Conservation (phyloP, 768 basidiomycete genomes). For the Kwoniella pini region DNA sequence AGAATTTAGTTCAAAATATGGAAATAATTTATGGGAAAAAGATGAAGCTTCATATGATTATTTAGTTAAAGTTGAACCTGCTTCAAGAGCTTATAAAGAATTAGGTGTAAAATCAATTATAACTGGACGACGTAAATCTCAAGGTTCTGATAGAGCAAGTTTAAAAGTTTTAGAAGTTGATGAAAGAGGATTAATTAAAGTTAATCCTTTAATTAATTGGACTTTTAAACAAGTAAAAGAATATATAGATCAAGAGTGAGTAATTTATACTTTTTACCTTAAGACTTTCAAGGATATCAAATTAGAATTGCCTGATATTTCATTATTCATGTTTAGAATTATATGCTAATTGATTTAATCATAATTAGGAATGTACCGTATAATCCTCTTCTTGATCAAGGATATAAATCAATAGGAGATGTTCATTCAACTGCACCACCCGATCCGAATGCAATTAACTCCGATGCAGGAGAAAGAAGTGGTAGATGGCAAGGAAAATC, state of each 20-base stretch:
- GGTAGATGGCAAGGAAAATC: constrained; percentile 84
- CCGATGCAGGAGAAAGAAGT: constrained; percentile 74
- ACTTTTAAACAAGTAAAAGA: constrained; percentile 77
- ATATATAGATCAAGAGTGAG: constrained; percentile 72
- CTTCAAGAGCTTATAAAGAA: constrained; percentile 77
- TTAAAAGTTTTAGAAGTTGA: constrained; percentile 88
- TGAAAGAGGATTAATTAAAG: constrained; percentile 81
- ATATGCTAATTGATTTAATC: not conserved
- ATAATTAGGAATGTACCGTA: constrained; percentile 67
- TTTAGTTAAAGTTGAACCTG: constrained; percentile 93
- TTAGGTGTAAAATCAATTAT: constrained; percentile 81
- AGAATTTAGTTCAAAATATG: constrained; percentile 79
- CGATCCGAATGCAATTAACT: constrained; percentile 50
- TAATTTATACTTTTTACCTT: not conserved
- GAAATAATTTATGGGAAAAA: constrained; percentile 78
- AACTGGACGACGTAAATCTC: constrained; percentile 90
- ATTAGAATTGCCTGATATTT: no score
- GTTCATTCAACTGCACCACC: constrained; percentile 84
- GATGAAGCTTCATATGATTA: constrained; percentile 89
- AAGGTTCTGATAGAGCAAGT: constrained; percentile 82
- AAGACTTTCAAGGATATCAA: no score
- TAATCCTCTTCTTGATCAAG: constrained; percentile 82
- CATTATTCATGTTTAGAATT: not conserved
- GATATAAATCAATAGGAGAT: constrained; percentile 94
- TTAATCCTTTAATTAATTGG: constrained; percentile 93